Evolutionary conservation across 345 rosid genomes (phyloP).

Genomic region (Carallia brachiata): DNA sequence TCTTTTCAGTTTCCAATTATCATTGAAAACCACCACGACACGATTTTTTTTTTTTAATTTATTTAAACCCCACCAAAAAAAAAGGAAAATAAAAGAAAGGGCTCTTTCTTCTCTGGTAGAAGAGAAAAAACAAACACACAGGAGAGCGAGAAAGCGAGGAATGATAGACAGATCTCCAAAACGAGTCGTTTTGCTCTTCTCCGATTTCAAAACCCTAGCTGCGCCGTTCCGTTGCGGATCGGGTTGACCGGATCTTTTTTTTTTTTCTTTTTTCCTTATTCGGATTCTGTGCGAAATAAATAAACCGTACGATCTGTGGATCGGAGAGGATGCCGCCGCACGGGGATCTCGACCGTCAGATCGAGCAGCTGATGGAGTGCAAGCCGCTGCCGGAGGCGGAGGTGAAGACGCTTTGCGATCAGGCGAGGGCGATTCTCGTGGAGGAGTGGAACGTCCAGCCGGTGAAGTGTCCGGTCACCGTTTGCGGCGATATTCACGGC

Average conservation of each 20-base stretch:
- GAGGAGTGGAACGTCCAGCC: constrained; percentile 99
- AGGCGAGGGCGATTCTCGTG: constrained; percentile 88
- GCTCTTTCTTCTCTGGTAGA: background rate
- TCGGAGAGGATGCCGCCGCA: constrained; percentile 66
- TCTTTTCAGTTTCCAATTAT: background rate
- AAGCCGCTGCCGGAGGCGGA: constrained; percentile 86
- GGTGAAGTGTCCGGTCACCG: constrained; percentile 97
- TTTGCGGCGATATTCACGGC: constrained; percentile 99
- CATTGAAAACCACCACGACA: background rate
- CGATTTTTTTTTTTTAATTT: background rate
- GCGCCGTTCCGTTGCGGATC: constrained; percentile 1
- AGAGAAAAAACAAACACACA: background rate
- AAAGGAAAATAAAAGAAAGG: background rate
- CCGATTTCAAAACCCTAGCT: constrained; percentile 2
- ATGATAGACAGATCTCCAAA: constrained; percentile 34
- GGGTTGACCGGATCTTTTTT: constrained; percentile 5
- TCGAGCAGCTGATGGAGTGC: constrained; percentile 97
- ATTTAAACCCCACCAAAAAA: background rate
- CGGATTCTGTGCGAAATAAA: background rate
- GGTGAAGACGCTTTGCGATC: constrained; percentile 90
- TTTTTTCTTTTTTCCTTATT: background rate
- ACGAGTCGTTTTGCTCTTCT: constrained; percentile 19
- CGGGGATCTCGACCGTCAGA: constrained; percentile 97
- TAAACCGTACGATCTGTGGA: constrained; percentile 10
- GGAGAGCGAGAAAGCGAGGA: constrained; percentile 14